These are phyloP conservation scores for Bipolaris oryzae DNA, from an alignment of 2,329 filamentous ascomycete species.

Conservation along the genomic window DNA sequence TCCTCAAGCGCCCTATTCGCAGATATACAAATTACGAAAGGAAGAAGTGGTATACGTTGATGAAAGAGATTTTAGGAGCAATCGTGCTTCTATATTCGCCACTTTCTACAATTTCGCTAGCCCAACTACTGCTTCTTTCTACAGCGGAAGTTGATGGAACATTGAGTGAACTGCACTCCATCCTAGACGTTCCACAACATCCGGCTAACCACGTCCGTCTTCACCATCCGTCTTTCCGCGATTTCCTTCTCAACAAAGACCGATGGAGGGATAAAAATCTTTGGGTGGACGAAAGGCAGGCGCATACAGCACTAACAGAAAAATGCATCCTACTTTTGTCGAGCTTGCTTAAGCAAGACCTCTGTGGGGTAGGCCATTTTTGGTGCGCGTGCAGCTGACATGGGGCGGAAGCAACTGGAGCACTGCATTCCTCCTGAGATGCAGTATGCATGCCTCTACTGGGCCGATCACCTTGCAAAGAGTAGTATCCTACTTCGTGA, in stretches of 20 bases:
- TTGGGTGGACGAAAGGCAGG: not conserved
- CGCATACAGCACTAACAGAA: not conserved
- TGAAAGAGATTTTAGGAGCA: not conserved
- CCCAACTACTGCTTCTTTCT: not conserved
- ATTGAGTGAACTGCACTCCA: constrained; percentile 1
- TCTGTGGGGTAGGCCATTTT: no score
- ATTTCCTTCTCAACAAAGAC: constrained; percentile 31
- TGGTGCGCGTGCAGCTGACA: not conserved
- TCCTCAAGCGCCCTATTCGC: not conserved
- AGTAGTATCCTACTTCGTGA: not conserved
- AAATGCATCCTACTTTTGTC: no score
- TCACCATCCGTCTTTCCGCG: constrained; percentile 31
- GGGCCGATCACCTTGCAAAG: no score
- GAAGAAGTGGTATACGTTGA: not conserved
- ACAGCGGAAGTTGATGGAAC: not conserved
- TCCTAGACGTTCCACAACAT: not conserved
- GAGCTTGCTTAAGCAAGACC: no score
- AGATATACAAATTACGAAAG: not conserved
- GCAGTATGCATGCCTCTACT: no score
- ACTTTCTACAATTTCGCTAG: constrained; percentile 1
- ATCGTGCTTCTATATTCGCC: constrained; percentile 16
- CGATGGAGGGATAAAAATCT: constrained; percentile 32
- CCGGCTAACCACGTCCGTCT: not conserved
- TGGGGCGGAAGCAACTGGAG: not conserved
- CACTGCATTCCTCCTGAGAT: not conserved